Conservation (phyloP, 345 rosid species). For the Rubroshorea leprosula region DNA sequence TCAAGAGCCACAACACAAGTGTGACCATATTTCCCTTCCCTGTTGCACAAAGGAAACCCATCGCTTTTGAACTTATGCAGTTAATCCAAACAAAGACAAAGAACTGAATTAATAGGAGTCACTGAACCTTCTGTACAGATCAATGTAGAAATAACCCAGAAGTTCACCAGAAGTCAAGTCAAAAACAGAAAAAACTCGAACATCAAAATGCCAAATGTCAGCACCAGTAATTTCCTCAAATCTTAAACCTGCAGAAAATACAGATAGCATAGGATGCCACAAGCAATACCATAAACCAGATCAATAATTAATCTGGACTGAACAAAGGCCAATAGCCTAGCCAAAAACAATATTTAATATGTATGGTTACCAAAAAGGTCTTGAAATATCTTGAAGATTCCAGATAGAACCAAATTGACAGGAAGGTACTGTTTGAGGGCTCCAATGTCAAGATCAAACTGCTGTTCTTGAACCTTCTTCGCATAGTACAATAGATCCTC, state of each 20-base stretch:
- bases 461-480: slow-evolving; percentile 72
- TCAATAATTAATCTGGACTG: neutral
- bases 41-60: slow-evolving; percentile 25
- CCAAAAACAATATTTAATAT: slow-evolving; percentile 1
- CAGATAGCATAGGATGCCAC: slow-evolving; percentile 7
- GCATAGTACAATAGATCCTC: slow-evolving; percentile 81
- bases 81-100: slow-evolving; percentile 9
- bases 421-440: slow-evolving; percentile 78
- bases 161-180: slow-evolving; percentile 77
- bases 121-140: slow-evolving; percentile 62
- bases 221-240: slow-evolving; percentile 64
- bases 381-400: slow-evolving; percentile 79
- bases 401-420: slow-evolving; percentile 74
- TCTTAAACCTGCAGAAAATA: slow-evolving; percentile 53
- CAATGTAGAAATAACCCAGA: slow-evolving; percentile 88
- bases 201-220: slow-evolving; percentile 76
- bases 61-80: slow-evolving; percentile 8
- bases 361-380: slow-evolving; percentile 75
- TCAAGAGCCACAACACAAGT: slow-evolving; percentile 84
- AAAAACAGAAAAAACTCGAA: slow-evolving; percentile 60
- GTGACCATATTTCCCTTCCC: slow-evolving; percentile 84
- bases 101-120: slow-evolving; percentile 10
- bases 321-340: neutral
- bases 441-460: slow-evolving; percentile 76
- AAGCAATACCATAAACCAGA: neutral